A percentile compares a stretch with the other conserved stretches of the same genome.
Conservation (phyloP, 1,284 basidiomycete genomes). For the Moesziomyces parantarcticus region DNA sequence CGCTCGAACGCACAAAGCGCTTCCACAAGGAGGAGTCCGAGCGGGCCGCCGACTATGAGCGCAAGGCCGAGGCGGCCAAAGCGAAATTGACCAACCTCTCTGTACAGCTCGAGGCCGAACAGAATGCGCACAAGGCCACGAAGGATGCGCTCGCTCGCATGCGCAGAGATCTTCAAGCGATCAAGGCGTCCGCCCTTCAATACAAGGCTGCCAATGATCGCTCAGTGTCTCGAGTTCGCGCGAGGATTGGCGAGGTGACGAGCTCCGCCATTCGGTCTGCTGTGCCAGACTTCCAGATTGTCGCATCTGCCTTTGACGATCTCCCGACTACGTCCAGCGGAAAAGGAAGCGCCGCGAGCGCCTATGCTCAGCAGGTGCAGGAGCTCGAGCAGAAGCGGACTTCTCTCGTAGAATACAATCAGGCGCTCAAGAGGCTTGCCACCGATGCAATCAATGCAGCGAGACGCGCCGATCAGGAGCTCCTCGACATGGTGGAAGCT, state of each 20-base stretch:
- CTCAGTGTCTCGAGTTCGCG: conserved; percentile 37
- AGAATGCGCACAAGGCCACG: conserved; percentile 42
- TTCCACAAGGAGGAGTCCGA: conserved; percentile 47
- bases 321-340: conserved; percentile 12
- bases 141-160: conserved; percentile 47
- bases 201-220: conserved; percentile 48
- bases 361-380: conserved; percentile 47
- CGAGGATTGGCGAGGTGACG: conserved; percentile 52
- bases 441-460: conserved; percentile 52
- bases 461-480: conserved; percentile 32
- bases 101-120: conserved; percentile 30
- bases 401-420: conserved; percentile 48
- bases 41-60: conserved; percentile 36
- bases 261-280: conserved; percentile 43
- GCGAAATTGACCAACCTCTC: conserved; percentile 27
- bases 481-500: conserved; percentile 41
- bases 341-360: conserved; percentile 9
- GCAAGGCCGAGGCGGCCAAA: conserved; percentile 47
- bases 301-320: conserved; percentile 40
- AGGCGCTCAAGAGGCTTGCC: conserved; percentile 46
- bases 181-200: conserved; percentile 51
- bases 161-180: conserved; percentile 38
- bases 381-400: conserved; percentile 48
- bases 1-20: conserved; percentile 41
- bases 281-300: conserved; percentile 52